phyloP scores from a whole-genome alignment of 306 rosid genomes.

The Castanospermum australe region DNA sequence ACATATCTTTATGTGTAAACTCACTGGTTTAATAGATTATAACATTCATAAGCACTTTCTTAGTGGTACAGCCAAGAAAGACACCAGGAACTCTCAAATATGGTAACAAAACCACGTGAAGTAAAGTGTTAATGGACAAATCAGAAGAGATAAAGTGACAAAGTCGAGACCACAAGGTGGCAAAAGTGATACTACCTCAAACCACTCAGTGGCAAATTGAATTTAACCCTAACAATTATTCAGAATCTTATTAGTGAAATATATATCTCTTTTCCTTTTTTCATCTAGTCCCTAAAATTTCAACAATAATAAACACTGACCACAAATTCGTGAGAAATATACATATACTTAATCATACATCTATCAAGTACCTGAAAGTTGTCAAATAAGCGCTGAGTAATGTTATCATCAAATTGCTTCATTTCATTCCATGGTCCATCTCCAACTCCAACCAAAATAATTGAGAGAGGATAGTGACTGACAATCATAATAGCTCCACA shows the following conservation, averaged over 20 bases:
- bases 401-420: constrained; percentile 72
- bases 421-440: constrained; percentile 96
- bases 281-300: not conserved
- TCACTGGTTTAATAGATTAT: too few relatives aligned
- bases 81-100: too few relatives aligned
- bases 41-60: too few relatives aligned
- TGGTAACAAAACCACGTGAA: too few relatives aligned
- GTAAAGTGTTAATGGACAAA: too few relatives aligned
- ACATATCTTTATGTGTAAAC: too few relatives aligned
- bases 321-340: not conserved
- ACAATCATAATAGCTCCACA: constrained; percentile 17
- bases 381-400: constrained; percentile 74
- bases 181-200: too few relatives aligned
- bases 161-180: too few relatives aligned
- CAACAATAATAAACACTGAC: not conserved
- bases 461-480: constrained; percentile 80
- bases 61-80: too few relatives aligned
- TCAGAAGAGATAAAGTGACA: too few relatives aligned
- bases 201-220: too few relatives aligned
- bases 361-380: constrained; percentile 73
- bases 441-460: constrained; percentile 87
- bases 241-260: not conserved
- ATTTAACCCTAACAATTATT: not conserved
- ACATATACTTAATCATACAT: not conserved
- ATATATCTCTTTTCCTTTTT: not conserved